phyloP scores from a whole-genome alignment of 208 protist species.

The Leishmania braziliensis region DNA sequence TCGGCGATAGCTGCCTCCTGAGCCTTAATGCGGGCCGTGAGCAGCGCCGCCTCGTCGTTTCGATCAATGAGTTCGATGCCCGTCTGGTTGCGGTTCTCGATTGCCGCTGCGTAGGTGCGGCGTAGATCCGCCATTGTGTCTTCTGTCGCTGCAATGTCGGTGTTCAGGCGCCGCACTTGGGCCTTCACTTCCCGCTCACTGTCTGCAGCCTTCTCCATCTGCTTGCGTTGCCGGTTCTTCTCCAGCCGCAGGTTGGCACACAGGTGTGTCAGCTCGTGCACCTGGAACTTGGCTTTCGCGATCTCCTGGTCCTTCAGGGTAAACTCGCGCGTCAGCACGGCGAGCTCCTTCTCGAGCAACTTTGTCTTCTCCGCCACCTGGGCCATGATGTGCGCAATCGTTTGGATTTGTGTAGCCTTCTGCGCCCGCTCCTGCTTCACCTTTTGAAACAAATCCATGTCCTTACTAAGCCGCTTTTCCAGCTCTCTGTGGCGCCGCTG shows the following conservation, averaged over 20 bases:
- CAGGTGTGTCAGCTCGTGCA: slow-evolving; percentile 68
- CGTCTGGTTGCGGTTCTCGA: slow-evolving; percentile 93
- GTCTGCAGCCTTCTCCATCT: slow-evolving; percentile 57
- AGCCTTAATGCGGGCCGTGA: slow-evolving; percentile 94
- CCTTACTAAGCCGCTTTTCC: slow-evolving; percentile 67
- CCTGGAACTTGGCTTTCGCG: slow-evolving; percentile 75
- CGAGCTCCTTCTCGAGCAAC: slow-evolving; percentile 94
- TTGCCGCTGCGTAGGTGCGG: slow-evolving; percentile 76
- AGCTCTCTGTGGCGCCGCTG: slow-evolving; percentile 72
- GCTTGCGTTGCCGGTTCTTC: slow-evolving; percentile 84
- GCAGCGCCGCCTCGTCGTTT: slow-evolving; percentile 95
- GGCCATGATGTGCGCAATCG: slow-evolving; percentile 90
- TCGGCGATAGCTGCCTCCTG: slow-evolving; percentile 91
- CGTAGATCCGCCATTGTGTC: slow-evolving; percentile 90
- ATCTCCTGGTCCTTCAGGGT: slow-evolving; percentile 90
- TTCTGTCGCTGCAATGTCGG: slow-evolving; percentile 87
- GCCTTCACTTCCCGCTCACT: slow-evolving; percentile 80
- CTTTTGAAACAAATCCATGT: slow-evolving; percentile 86
- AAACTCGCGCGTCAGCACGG: slow-evolving; percentile 89
- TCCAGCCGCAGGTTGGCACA: slow-evolving; percentile 83
- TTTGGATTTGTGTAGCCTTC: slow-evolving; percentile 93
- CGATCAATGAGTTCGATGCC: slow-evolving; percentile 97
- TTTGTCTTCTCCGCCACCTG: slow-evolving; percentile 96
- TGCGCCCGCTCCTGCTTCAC: slow-evolving; percentile 94
- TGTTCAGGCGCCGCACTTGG: slow-evolving; percentile 92